Conservation (phyloP, 257 asterid species). For the Primulina eburnea region DNA sequence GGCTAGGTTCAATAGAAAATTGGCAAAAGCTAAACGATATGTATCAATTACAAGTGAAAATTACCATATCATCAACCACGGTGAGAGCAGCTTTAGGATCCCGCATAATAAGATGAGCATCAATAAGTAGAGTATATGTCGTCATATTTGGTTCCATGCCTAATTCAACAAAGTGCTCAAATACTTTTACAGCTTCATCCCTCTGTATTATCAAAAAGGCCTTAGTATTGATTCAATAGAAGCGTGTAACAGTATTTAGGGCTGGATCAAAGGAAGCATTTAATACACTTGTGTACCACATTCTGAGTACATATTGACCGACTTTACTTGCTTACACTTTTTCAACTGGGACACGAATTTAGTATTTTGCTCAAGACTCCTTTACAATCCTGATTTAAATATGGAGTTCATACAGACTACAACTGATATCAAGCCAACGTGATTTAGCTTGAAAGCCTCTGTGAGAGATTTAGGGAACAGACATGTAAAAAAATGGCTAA, state of each 20-base stretch:
- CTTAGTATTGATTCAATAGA: slow-evolving; percentile 13
- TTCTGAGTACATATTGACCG: too few relatives aligned
- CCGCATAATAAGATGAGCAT: slow-evolving; percentile 71
- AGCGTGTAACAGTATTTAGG: slow-evolving; percentile 14
- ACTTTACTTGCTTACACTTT: too few relatives aligned
- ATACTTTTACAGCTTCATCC: slow-evolving; percentile 89
- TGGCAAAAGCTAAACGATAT: not conserved
- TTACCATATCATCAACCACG: slow-evolving; percentile 78
- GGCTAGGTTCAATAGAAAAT: not conserved
- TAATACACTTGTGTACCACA: not conserved
- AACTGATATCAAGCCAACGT: too few relatives aligned
- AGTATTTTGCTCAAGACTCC: too few relatives aligned
- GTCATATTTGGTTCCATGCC: slow-evolving; percentile 73
- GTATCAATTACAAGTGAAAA: slow-evolving; percentile 10
- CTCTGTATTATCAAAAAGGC: slow-evolving; percentile 53
- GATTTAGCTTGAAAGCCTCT: too few relatives aligned
- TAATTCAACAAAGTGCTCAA: slow-evolving; percentile 61
- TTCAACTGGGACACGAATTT: too few relatives aligned
- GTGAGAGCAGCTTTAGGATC: slow-evolving; percentile 73
- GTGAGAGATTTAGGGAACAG: too few relatives aligned
- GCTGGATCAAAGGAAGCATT: not conserved
- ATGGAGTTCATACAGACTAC: too few relatives aligned
- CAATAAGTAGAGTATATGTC: slow-evolving; percentile 69
- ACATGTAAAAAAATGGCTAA: too few relatives aligned
- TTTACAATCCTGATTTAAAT: too few relatives aligned